Conservation (phyloP, 2,329 filamentous ascomycete genomes). For the Fusarium lateritium region DNA sequence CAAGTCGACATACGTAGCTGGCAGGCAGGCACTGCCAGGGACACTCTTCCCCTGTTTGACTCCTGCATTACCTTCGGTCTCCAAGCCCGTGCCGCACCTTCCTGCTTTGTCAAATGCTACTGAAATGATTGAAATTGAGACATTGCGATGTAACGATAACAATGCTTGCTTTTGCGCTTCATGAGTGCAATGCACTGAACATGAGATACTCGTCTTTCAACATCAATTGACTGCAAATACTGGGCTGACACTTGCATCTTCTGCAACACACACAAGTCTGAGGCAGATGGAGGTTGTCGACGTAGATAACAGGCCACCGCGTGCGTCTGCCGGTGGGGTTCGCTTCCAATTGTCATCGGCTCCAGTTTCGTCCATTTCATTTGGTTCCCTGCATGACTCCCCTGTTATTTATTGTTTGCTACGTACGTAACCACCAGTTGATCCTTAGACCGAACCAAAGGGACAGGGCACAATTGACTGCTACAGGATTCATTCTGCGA, state of each 20-base stretch:
- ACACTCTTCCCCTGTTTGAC: slow-evolving; percentile 8
- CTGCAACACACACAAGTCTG: not conserved
- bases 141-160: not conserved
- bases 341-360: not conserved
- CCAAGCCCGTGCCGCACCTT: slow-evolving; percentile 21
- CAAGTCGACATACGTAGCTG: not conserved
- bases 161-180: not conserved
- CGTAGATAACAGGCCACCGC: slow-evolving; percentile 33
- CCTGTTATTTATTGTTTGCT: not conserved
- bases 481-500: not conserved
- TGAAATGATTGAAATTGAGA: slow-evolving; percentile 1
- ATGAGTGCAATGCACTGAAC: slow-evolving; percentile 11
- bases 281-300: slow-evolving; percentile 6
- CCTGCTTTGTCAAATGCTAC: not conserved
- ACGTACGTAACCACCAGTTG: not conserved
- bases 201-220: not conserved
- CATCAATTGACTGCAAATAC: slow-evolving; percentile 13
- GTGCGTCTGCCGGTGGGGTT: slow-evolving; percentile 21
- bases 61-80: slow-evolving; percentile 4
- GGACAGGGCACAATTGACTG: not conserved
- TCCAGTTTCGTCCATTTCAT: slow-evolving; percentile 7
- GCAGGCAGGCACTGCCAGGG: not conserved
- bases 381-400: slow-evolving; percentile 18
- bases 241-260: slow-evolving; percentile 40
- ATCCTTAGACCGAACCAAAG: not conserved